Evolutionary conservation across 768 basidiomycete species (phyloP), one percentile per base, ranked within the genome.

Genomic region (Epithele typhae): DNA sequence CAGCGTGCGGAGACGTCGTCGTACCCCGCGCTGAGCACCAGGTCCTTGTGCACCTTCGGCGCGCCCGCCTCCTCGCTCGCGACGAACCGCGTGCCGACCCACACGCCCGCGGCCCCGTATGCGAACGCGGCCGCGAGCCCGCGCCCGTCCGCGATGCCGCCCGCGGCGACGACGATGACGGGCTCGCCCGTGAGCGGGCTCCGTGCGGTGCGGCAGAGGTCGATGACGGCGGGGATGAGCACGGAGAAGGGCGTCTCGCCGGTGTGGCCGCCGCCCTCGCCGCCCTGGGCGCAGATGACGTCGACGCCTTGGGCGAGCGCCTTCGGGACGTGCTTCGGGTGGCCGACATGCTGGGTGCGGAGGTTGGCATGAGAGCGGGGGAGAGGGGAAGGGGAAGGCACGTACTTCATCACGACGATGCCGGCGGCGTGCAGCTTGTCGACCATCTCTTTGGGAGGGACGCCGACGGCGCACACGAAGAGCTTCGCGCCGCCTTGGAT

Each of bases 231-330:
- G 8, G 90, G 91, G 41, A 92, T 85, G 24, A 93, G 77, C 52
- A 92, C 76, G 10, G 85, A 87, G 61, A 87, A 87, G 1, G 87
- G 76, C 10, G 77, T 87, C 44, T 89, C 84, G 33, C 92, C 88
- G 1, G 91, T 92, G 67, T 92, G 91, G 11, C 90, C 91, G 22
- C 91, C 90, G 17, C 89, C 91, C 65, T 92, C 90, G 15, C 87
- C 88, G 25, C 85, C 87, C 63, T 89, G 89, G 1, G 87, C 90
- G 59, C 91, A 90, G 38, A 94, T 91, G 50, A 93, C 79, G 56
- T 94, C 91, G 14, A 92, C 88, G n/a, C 90, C 86, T 64, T 81
- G 82, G 8, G 80, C 85, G 7, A 93, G 74, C 5, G 84, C 87
- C 65, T 86, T 87, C 5, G 68, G 62, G 37, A 87, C 84, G 54